Conservation (phyloP, 805 yeast genomes). For the Cyberlindnera sargentensis region DNA sequence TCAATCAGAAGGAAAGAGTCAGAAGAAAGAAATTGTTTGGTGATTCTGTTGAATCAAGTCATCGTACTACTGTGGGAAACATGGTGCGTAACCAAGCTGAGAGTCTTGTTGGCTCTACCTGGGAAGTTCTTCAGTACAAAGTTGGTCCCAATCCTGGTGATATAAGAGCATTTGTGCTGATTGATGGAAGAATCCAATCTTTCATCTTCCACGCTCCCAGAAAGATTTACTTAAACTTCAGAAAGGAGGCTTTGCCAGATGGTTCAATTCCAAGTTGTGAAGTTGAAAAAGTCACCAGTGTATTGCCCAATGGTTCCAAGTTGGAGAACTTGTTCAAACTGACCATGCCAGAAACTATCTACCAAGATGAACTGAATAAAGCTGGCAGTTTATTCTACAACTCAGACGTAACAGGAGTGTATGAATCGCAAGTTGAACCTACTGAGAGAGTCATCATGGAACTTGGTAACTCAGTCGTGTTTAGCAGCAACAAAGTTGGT, state of each 20-base stretch:
- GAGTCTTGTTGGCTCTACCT: slow-evolving; percentile 62
- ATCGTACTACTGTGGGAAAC: slow-evolving; percentile 56
- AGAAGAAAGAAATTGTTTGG: slow-evolving; percentile 82
- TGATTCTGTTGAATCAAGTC: slow-evolving; percentile 40
- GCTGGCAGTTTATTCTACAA: slow-evolving; percentile 60
- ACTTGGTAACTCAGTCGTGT: slow-evolving; percentile 65
- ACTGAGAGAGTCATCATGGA: slow-evolving; percentile 72
- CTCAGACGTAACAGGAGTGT: slow-evolving; percentile 57
- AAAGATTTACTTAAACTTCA: slow-evolving; percentile 45
- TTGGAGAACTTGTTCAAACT: slow-evolving; percentile 46
- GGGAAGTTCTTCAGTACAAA: slow-evolving; percentile 81
- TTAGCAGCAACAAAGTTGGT: slow-evolving; percentile 70
- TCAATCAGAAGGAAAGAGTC: slow-evolving; percentile 63
- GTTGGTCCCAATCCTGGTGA: slow-evolving; percentile 61
- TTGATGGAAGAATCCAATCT: slow-evolving; percentile 67
- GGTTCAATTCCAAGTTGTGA: slow-evolving; percentile 41
- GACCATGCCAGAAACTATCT: slow-evolving; percentile 61
- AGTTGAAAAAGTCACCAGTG: slow-evolving; percentile 50
- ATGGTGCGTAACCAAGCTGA: slow-evolving; percentile 76
- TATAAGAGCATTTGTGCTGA: slow-evolving; percentile 60
- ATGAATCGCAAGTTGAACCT: slow-evolving; percentile 65
- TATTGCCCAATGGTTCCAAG: slow-evolving; percentile 62
- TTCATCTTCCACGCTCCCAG: slow-evolving; percentile 71
- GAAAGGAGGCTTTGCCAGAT: slow-evolving; percentile 30
- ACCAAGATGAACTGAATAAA: slow-evolving; percentile 44